phyloP scores from a whole-genome alignment of 1,284 basidiomycete species.

The Ceratobasidium sp. region DNA sequence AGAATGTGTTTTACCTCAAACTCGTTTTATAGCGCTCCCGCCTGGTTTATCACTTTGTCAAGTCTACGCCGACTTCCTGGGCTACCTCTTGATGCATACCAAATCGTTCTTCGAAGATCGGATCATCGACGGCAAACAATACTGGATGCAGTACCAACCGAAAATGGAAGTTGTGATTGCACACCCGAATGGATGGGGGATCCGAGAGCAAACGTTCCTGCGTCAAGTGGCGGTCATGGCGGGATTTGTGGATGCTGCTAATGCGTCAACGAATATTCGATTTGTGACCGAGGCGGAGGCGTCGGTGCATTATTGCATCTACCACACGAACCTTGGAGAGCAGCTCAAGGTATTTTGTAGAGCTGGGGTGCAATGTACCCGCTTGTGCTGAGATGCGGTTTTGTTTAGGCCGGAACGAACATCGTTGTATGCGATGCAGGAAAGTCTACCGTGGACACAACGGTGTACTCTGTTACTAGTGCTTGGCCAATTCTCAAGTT shows the following conservation, averaged over 20 bases:
- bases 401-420: slow-evolving; percentile 14
- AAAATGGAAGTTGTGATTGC: slow-evolving; percentile 36
- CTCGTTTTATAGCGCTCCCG: slow-evolving; percentile 27
- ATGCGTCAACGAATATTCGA: neutral
- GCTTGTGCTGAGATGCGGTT: slow-evolving; percentile 1
- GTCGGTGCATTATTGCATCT: slow-evolving; percentile 47
- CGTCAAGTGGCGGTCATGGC: slow-evolving; percentile 42
- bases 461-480: neutral
- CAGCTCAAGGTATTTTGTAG: slow-evolving; percentile 33
- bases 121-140: slow-evolving; percentile 20
- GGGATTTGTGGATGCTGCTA: neutral
- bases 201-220: slow-evolving; percentile 36
- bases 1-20: neutral
- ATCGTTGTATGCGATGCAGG: slow-evolving; percentile 31
- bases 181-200: slow-evolving; percentile 46
- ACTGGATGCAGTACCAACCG: slow-evolving; percentile 9
- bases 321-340: slow-evolving; percentile 16
- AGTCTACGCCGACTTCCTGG: slow-evolving; percentile 36
- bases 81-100: slow-evolving; percentile 36
- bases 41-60: slow-evolving; percentile 21
- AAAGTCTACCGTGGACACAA: slow-evolving; percentile 22
- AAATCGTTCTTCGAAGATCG: slow-evolving; percentile 32
- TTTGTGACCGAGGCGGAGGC: slow-evolving; percentile 51
- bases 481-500: slow-evolving; percentile 1
- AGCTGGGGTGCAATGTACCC: neutral